Base-by-base conservation (phyloP, 768 basidiomycete genomes). In the Jaapia argillacea region DNA sequence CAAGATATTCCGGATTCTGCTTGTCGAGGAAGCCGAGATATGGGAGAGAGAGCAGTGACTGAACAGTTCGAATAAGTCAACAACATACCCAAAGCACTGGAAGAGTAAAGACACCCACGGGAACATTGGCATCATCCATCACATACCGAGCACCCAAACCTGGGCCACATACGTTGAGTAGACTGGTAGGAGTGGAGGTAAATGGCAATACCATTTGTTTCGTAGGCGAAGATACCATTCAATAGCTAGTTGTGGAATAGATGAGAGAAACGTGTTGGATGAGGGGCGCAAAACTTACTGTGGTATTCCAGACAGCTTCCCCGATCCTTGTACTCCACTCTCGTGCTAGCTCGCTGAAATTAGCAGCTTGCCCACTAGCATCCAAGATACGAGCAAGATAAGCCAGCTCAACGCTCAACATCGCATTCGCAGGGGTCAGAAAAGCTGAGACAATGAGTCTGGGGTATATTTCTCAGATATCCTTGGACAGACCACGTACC, bases 81-180 rank as follows among this genome's bases (percentile, higher is more conserved):
- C 21, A 24, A 35, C 28, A 25, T 36, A 24, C 33, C 36, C 24
- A 36, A 18, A 23, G 33, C 22, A 50, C 23, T 36, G 46, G 37
- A 27, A 33, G 3, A 20, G 18, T 27, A 26, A 33, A 3, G 3
- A 27, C 3, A 57, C 78, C 52, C 57, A 85, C 83, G 4, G 85
- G 85, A 35, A 88, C 85, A 50, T 88, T 88, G 4, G 85, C 85
- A 50, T 88, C 85, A 50, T 87, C 85, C 85, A 87, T 87, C 16
- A 85, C 74, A 57, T 85, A 85, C 45, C 75, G 65, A 6, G 77
- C 72, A 25, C 85, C 81, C 40, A 81, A 70, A 5, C 83, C 79
- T 79, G 47, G 1, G 5, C 24, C 20, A 40, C 27, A 36, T 40
- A 22, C 23, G 10, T 10, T 27, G 23, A 6, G 24, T 3, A 14